Evolutionary conservation across 805 yeast genomes (phyloP).

Genomic region (Barnettozyma sucrosica): DNA sequence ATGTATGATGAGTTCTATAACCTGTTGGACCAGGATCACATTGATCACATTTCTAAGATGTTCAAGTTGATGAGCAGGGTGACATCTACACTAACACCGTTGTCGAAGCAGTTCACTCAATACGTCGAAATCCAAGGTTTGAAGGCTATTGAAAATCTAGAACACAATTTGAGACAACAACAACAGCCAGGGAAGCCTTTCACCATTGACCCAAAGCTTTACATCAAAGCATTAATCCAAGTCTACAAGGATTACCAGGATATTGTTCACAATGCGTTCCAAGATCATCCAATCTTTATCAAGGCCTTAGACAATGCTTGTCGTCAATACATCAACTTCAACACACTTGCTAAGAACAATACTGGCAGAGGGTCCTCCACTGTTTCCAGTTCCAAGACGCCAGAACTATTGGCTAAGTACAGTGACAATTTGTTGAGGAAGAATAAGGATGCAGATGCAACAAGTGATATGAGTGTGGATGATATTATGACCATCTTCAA

Average conservation of each 20-base stretch:
- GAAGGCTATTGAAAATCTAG: slow-evolving; percentile 53
- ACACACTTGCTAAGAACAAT: slow-evolving; percentile 64
- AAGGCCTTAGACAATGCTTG: slow-evolving; percentile 90
- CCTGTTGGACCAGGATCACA: slow-evolving; percentile 68
- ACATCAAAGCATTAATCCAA: slow-evolving; percentile 68
- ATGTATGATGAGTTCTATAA: slow-evolving; percentile 72
- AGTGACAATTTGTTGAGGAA: slow-evolving; percentile 79
- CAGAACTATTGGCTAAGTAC: slow-evolving; percentile 86
- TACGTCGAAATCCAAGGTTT: slow-evolving; percentile 66
- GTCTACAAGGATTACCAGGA: slow-evolving; percentile 64
- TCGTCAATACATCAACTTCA: slow-evolving; percentile 73
- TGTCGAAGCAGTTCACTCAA: slow-evolving; percentile 65
- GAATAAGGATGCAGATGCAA: slow-evolving; percentile 57
- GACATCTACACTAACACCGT: slow-evolving; percentile 69
- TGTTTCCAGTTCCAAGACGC: slow-evolving; percentile 60
- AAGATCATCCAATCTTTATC: slow-evolving; percentile 68
- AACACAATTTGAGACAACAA: slow-evolving; percentile 27
- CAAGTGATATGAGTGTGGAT: slow-evolving; percentile 71
- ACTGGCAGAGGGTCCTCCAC: slow-evolving; percentile 12
- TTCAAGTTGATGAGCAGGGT: slow-evolving; percentile 72
- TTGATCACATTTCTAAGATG: slow-evolving; percentile 72
- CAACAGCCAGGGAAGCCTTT: slow-evolving; percentile 17
- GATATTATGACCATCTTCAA: slow-evolving; percentile 84
- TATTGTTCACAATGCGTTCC: slow-evolving; percentile 63
- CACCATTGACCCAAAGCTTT: slow-evolving; percentile 66